These are phyloP conservation scores for Taxillus chinensis DNA, from an alignment of 164 flowering plant genomes.

Conservation along the genomic window DNA sequence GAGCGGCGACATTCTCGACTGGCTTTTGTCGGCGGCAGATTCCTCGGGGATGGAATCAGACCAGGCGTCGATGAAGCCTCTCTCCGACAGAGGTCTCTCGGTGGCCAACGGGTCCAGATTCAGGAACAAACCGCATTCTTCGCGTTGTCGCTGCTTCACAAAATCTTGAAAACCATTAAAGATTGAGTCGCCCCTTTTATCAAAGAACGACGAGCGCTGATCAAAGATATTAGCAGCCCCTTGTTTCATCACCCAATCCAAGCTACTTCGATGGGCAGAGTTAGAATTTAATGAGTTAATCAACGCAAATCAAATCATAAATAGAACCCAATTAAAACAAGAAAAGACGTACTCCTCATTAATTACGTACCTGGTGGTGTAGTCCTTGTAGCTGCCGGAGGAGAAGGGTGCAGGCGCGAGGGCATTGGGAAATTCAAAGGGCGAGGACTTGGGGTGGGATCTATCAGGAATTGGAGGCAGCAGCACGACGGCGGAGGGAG, in stretches of 20 bases:
- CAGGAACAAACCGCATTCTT: slow-evolving; percentile 16
- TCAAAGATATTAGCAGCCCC: slow-evolving; percentile 13
- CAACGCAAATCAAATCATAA: too few species aligned
- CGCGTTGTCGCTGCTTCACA: slow-evolving; percentile 7
- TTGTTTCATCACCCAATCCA: slow-evolving; percentile 47
- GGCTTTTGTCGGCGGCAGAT: background rate
- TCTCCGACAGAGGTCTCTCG: slow-evolving; percentile 7
- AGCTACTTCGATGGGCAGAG: slow-evolving; percentile 21
- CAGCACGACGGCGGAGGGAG: too few species aligned
- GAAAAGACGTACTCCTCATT: background rate
- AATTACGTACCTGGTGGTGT: too few species aligned
- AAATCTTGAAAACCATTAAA: slow-evolving; percentile 16
- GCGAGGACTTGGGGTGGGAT: too few species aligned
- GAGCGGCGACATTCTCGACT: slow-evolving; percentile 13
- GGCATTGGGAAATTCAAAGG: too few species aligned
- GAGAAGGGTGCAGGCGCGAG: too few species aligned
- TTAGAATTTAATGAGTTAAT: too few species aligned
- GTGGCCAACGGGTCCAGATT: slow-evolving; percentile 9
- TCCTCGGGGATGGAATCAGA: slow-evolving; percentile 19
- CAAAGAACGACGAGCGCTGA: slow-evolving; percentile 32
- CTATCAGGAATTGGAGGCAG: too few species aligned
- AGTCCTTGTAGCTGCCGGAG: too few species aligned
- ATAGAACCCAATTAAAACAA: too few species aligned
- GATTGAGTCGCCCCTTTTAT: slow-evolving; percentile 15
- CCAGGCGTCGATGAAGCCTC: slow-evolving; percentile 66